Base-by-base conservation (phyloP, 495 filamentous ascomycete species). In the Hypomontagnella monticulosa region DNA sequence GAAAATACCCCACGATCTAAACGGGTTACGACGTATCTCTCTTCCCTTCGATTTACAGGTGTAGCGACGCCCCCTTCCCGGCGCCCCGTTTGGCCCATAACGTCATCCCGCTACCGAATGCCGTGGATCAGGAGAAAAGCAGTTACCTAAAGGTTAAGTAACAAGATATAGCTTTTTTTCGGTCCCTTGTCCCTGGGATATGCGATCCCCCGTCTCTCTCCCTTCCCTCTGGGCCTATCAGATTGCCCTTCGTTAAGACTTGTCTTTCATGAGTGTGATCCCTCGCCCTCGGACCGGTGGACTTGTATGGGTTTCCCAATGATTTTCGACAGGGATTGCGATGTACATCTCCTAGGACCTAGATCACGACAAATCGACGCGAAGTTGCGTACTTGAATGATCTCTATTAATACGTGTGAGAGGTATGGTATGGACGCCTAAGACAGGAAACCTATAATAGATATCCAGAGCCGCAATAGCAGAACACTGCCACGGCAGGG, bases 71-170 rank as follows among this genome's bases (percentile, higher is more conserved):
- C 53, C 47, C 53, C 49, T 63, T 63, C 20, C 47, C 53, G 58
- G 53, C 48, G 53, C 59, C 42, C 48, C 58, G 41, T 67, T 47
- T 58, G 30, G 38, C n/a, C n/a, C 53, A 54, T 50, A 63, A 57
- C 65, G 58, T 68, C 65, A 68, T 63, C 30, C 54, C 65, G 58
- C 57, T 63, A 53, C 48, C 57, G 59, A 68, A 63, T 68, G 37
- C 58, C 54, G 58, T 51, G 59, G 56, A 40, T 49, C 14, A 57
- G 47, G 33, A 40, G 27, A 62, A 49, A 68, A 54, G 27, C 30
- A 58, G 53, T 68, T 68, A 68, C 65, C 33, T 68, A 68, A 68
- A 68, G 53, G 65, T 68, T 68, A 63, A 68, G 65, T 68, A 68
- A n/a, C n/a, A n/a, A 68, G 48, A 68, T 48, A 63, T 67, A 67